Conservation (phyloP, 2,329 filamentous ascomycete genomes). For the Fusarium tjaetaba region DNA sequence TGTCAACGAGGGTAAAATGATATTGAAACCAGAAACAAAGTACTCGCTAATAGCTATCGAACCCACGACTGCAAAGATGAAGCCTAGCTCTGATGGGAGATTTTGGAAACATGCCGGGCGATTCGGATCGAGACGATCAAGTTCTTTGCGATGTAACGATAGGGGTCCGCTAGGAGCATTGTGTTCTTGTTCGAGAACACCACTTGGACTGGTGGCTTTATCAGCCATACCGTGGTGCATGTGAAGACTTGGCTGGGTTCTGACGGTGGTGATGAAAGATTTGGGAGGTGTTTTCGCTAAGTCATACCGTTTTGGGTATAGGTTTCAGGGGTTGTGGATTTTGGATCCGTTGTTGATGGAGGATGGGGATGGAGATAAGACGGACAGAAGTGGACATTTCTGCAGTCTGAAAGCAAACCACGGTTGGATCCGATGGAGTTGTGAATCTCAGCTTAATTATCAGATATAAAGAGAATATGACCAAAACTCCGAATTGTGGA, state of each 20-base stretch:
- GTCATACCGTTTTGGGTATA: not conserved
- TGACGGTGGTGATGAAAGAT: not conserved
- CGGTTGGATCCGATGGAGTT: not conserved
- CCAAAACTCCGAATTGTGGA: not conserved
- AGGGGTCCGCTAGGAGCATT: not conserved
- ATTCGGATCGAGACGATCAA: too few relatives aligned
- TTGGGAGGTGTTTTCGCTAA: not conserved
- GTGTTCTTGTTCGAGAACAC: not conserved
- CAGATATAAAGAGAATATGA: too few relatives aligned
- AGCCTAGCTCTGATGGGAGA: conserved; percentile 66
- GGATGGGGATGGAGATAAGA: not conserved
- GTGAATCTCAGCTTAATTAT: not conserved
- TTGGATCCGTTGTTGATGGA: not conserved
- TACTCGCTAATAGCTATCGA: conserved; percentile 77
- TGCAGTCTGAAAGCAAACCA: not conserved
- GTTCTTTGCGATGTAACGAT: too few relatives aligned
- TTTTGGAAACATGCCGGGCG: conserved; percentile 65
- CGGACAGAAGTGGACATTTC: not conserved
- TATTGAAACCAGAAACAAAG: conserved; percentile 80
- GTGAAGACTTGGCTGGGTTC: not conserved
- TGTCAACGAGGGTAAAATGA: conserved; percentile 74
- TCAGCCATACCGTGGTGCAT: not conserved
- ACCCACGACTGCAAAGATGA: conserved; percentile 69
- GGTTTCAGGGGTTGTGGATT: not conserved
- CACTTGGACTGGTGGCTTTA: not conserved